Evolutionary conservation across 1,284 basidiomycete genomes (phyloP).

Genomic region (Austroboletus novae-zelandiae): DNA sequence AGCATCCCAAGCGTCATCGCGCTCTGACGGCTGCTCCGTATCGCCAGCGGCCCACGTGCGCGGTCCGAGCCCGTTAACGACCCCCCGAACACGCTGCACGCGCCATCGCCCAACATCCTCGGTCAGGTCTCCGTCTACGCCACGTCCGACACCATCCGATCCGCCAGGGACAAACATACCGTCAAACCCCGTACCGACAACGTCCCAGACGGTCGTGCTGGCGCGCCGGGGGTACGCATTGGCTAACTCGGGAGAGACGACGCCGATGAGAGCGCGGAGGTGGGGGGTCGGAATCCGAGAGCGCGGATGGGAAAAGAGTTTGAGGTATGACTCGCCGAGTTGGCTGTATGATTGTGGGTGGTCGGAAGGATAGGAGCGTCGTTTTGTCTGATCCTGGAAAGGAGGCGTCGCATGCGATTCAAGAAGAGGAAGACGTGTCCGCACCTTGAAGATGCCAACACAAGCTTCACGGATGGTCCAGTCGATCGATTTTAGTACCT

Average conservation of each 20-base stretch:
- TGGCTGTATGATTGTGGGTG: slow-evolving; percentile 93
- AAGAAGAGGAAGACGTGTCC: slow-evolving; percentile 38
- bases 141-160: slow-evolving; percentile 38
- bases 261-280: too few species aligned
- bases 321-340: too few species aligned
- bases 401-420: too few species aligned
- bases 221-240: slow-evolving; percentile 21
- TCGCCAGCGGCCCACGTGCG: slow-evolving; percentile 10
- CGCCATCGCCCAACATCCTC: slow-evolving; percentile 45
- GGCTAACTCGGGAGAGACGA: too few species aligned
- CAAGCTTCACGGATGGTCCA: slow-evolving; percentile 81
- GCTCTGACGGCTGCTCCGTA: too few species aligned
- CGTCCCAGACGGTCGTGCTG: slow-evolving; percentile 72
- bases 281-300: slow-evolving; percentile 80
- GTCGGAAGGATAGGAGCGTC: slow-evolving; percentile 38
- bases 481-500: slow-evolving; percentile 73
- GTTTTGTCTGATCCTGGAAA: too few species aligned
- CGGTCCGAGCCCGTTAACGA: too few species aligned
- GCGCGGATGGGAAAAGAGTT: too few species aligned
- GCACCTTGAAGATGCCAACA: slow-evolving; percentile 87
- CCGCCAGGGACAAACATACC: slow-evolving; percentile 69
- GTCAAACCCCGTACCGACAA: slow-evolving; percentile 82
- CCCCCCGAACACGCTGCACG: slow-evolving; percentile 40
- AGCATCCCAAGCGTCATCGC: too few species aligned
- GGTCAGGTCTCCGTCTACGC: slow-evolving; percentile 30